A percentile compares a stretch with the other conserved stretches of the same genome.
Conservation (phyloP, 805 yeast genomes). For the Myxozyma kluyveri region DNA sequence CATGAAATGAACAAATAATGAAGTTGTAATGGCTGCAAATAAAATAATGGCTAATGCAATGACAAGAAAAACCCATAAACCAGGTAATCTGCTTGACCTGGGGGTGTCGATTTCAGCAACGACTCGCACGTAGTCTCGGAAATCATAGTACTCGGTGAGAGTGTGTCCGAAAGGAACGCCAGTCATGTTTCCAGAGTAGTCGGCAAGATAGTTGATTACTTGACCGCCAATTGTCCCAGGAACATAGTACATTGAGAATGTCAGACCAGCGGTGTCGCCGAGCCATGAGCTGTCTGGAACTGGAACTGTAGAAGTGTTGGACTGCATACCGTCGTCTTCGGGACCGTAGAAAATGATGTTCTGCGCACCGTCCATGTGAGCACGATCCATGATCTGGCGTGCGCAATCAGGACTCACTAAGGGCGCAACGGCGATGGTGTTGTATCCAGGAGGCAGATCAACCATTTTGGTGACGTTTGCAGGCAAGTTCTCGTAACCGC, state of each 20-base stretch:
- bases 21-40: slow-evolving; percentile 2
- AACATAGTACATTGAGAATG: slow-evolving; percentile 23
- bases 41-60: slow-evolving; percentile 23
- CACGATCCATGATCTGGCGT: slow-evolving; percentile 19
- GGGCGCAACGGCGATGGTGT: slow-evolving; percentile 25
- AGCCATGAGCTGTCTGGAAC: slow-evolving; percentile 8
- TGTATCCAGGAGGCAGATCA: slow-evolving; percentile 24
- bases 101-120: slow-evolving; percentile 18
- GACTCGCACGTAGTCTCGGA: slow-evolving; percentile 29
- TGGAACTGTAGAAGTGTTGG: background rate
- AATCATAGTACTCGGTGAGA: slow-evolving; percentile 15
- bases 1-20: slow-evolving; percentile 10
- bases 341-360: slow-evolving; percentile 20
- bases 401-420: slow-evolving; percentile 16
- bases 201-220: slow-evolving; percentile 14
- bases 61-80: slow-evolving; percentile 25
- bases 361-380: slow-evolving; percentile 24
- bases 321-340: background rate
- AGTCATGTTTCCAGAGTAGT: slow-evolving; percentile 28
- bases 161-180: slow-evolving; percentile 20
- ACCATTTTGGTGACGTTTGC: slow-evolving; percentile 16
- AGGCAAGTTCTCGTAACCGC: slow-evolving; percentile 13
- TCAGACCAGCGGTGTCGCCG: slow-evolving; percentile 4
- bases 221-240: slow-evolving; percentile 5
- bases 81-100: slow-evolving; percentile 6